Evolutionary conservation across 192 early-diverging fungal species (phyloP), one percentile per base, ranked within the genome.

Genomic region (Helicostylum pulchrum): DNA sequence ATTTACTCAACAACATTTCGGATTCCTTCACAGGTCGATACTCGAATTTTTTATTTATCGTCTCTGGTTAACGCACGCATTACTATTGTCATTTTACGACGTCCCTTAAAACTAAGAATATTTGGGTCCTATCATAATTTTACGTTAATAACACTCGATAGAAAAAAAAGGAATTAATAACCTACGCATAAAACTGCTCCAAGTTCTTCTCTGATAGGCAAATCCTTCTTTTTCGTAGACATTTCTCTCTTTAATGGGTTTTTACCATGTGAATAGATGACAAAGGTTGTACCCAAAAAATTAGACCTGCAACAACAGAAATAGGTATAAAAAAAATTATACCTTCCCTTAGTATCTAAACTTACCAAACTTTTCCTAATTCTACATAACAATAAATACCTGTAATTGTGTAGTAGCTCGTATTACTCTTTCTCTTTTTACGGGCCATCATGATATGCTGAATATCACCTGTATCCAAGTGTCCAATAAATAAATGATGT

Each of bases 81-180:
- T 23, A 96, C 57, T 3, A 93, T 87, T 0, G 89, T 90, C 90
- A 96, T 96, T 71, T 91, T 93, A 19, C 95, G 87, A 9, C 94
- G 96, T 0, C 95, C 96, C 67, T 91, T 92, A 61, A 90, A 83
- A 19, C 95, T 93, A 31, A 96, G 76, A 17, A 96, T 85, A 68
- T 93, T 92, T 1, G 90, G 87, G 39, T 96, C 90, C 86, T 94
- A 72, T 19, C 2, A 26, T 8, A 54, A 43, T n/a, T n/a, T n/a
- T n/a, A n/a, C 20, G n/a, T 26, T 26, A 26, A 26, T 26, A 26
- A 26, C 26, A 26, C 26, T 26, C 2, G n/a, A n/a, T n/a, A n/a
- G n/a, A n/a, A n/a, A 26, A 26, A 26, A 26, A 26, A 0, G 0
- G 0, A 0, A 26, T 26, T 26, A 26, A 26, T 3, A 20, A 50